Percentiles rank a stretch among this genome's conserved stretches.
Evolutionary conservation across 1,284 basidiomycete species (phyloP).

Genomic region (Melampsora americana): DNA sequence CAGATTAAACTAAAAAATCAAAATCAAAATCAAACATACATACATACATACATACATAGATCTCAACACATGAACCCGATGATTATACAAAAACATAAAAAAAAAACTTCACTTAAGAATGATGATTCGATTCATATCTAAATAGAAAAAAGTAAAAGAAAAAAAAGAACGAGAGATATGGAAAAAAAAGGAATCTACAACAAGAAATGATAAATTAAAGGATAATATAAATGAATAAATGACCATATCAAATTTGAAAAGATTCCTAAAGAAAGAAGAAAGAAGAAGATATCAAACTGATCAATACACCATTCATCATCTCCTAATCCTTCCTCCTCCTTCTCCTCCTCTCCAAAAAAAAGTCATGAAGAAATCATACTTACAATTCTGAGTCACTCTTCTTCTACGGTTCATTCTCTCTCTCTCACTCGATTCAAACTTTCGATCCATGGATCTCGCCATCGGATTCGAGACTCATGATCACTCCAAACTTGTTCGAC

Average conservation of each 20-base stretch:
- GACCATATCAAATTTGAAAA: not conserved
- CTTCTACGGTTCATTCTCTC: not conserved
- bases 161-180: not conserved
- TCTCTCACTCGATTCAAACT: slow-evolving; percentile 18
- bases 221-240: not conserved
- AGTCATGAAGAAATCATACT: no score
- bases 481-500: slow-evolving; percentile 34
- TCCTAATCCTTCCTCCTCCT: no score
- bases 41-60: not conserved
- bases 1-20: not conserved
- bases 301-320: no score
- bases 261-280: not conserved
- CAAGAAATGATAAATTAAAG: not conserved
- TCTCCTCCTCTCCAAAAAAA: no score
- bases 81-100: not conserved
- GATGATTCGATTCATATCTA: not conserved
- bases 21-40: slow-evolving; percentile 1
- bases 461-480: slow-evolving; percentile 30
- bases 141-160: not conserved
- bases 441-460: slow-evolving; percentile 33
- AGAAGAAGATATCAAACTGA: no score
- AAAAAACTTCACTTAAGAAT: not conserved
- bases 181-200: not conserved
- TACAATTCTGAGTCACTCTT: no score
- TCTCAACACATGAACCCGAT: not conserved